Percentiles rank a stretch among this genome's conserved stretches.
Conservation (phyloP, 768 basidiomycete genomes). For the Chlorophyllum brunneum region DNA sequence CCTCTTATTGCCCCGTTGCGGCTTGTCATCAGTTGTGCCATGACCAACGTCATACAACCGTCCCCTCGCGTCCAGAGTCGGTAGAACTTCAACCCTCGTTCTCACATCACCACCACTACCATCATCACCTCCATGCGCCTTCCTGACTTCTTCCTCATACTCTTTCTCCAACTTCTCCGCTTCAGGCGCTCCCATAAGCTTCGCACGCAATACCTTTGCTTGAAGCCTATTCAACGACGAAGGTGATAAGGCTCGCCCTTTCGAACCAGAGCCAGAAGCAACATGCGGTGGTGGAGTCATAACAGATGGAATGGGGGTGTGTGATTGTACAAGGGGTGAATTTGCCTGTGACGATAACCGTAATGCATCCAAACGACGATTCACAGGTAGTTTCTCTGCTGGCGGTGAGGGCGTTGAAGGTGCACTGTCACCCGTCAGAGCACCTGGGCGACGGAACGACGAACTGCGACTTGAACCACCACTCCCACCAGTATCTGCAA, state of each 20-base stretch:
- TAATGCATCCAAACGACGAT: slow-evolving; percentile 57
- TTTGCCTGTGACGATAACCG: slow-evolving; percentile 55
- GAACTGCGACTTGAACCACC: slow-evolving; percentile 74
- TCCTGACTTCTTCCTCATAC: slow-evolving; percentile 70
- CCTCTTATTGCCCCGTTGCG: slow-evolving; percentile 60
- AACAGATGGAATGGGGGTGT: slow-evolving; percentile 87
- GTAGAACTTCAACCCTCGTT: slow-evolving; percentile 77
- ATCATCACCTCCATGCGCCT: slow-evolving; percentile 39
- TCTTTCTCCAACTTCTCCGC: slow-evolving; percentile 77
- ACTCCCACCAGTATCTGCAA: slow-evolving; percentile 61
- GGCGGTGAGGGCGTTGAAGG: slow-evolving; percentile 63
- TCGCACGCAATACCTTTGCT: slow-evolving; percentile 89
- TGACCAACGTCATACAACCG: slow-evolving; percentile 88
- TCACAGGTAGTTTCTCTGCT: slow-evolving; percentile 33
- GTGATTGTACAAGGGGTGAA: slow-evolving; percentile 57
- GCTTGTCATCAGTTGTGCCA: slow-evolving; percentile 54
- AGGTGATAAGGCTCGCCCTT: slow-evolving; percentile 54
- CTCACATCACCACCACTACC: slow-evolving; percentile 39
- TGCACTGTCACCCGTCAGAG: slow-evolving; percentile 40
- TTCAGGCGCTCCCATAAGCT: slow-evolving; percentile 76
- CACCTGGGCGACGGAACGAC: slow-evolving; percentile 83
- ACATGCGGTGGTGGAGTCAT: slow-evolving; percentile 74
- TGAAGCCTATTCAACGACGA: slow-evolving; percentile 89
- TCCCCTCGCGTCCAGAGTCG: slow-evolving; percentile 83
- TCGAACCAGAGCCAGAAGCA: slow-evolving; percentile 28